These are phyloP conservation scores for Lipomyces japonicus DNA, from an alignment of 805 yeast genomes.

Conservation along the genomic window DNA sequence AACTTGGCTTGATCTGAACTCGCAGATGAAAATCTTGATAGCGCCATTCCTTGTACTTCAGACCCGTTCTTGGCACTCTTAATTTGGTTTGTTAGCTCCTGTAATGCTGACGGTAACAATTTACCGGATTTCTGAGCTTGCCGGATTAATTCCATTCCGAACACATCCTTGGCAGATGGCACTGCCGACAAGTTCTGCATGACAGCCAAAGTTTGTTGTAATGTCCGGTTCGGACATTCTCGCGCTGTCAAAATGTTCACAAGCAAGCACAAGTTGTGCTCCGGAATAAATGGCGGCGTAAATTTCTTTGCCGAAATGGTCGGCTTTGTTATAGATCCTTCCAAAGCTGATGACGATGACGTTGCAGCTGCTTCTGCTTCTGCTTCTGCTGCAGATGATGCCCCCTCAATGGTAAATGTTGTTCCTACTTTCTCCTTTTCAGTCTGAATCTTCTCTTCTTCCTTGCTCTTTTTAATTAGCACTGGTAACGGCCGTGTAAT, in stretches of 20 bases:
- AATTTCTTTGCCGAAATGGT: constrained; percentile 29
- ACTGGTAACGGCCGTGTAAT: constrained; percentile 69
- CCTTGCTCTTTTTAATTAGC: constrained; percentile 42
- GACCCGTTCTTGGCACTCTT: constrained; percentile 39
- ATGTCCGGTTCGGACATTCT: constrained; percentile 80
- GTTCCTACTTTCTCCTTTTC: neutral
- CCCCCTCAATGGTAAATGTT: neutral
- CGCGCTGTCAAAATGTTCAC: constrained; percentile 69
- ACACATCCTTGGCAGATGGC: constrained; percentile 57
- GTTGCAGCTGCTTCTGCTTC: too few relatives aligned
- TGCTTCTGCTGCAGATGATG: neutral
- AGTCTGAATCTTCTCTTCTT: neutral
- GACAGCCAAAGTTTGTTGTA: constrained; percentile 75
- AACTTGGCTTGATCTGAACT: constrained; percentile 85
- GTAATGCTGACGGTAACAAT: constrained; percentile 53
- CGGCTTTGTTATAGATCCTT: too few relatives aligned
- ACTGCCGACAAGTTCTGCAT: constrained; percentile 71
- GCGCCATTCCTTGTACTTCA: constrained; percentile 51
- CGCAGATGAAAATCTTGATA: constrained; percentile 68
- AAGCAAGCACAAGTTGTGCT: constrained; percentile 55
- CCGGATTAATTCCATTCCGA: constrained; percentile 63
- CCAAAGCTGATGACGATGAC: neutral
- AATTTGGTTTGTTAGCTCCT: constrained; percentile 48
- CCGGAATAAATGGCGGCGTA: constrained; percentile 62
- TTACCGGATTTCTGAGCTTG: constrained; percentile 60